These are phyloP conservation scores for Tolypocladium amazonense DNA, from an alignment of 2,329 filamentous ascomycete species.

Conservation along the genomic window DNA sequence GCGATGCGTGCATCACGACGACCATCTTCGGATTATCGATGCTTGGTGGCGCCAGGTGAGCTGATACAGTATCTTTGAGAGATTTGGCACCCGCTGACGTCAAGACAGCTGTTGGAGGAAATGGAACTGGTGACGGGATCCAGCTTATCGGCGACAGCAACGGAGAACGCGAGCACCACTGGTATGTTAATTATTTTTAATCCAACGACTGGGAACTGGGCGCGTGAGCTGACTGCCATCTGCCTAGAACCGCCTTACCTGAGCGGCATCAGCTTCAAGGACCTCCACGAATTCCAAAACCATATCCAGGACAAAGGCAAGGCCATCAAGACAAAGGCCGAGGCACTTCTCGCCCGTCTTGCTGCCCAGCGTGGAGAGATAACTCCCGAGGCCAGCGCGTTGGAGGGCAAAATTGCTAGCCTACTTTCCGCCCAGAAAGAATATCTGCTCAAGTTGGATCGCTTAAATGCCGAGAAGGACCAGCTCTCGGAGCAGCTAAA, in stretches of 20 bases:
- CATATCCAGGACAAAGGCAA: constrained; percentile 70
- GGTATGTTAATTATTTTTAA: constrained; percentile 12
- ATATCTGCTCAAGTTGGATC: constrained; percentile 65
- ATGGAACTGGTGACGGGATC: constrained; percentile 48
- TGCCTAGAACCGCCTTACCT: constrained; percentile 41
- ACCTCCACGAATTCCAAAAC: constrained; percentile 62
- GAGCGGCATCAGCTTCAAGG: constrained; percentile 50
- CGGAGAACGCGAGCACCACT: constrained; percentile 6
- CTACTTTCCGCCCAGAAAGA: constrained; percentile 77
- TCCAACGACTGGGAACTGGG: too few relatives aligned
- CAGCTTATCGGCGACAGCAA: constrained; percentile 19
- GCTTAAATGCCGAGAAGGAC: constrained; percentile 68
- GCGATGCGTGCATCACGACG: constrained; percentile 72
- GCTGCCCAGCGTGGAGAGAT: constrained; percentile 40
- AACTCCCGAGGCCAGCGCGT: constrained; percentile 56
- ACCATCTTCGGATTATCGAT: constrained; percentile 84
- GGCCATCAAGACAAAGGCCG: constrained; percentile 64
- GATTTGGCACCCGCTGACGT: constrained; percentile 1
- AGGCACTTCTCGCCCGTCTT: constrained; percentile 53
- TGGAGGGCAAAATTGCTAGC: constrained; percentile 66
- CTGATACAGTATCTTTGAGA: constrained; percentile 5
- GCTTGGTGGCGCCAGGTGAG: constrained; percentile 88
- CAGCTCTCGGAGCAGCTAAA: constrained; percentile 80
- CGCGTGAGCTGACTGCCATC: constrained; percentile 11
- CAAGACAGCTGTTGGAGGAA: constrained; percentile 48